A percentile compares a stretch with the other conserved stretches of the same genome.
Conservation (phyloP, 768 basidiomycete species). For the Leccinum obscurum region DNA sequence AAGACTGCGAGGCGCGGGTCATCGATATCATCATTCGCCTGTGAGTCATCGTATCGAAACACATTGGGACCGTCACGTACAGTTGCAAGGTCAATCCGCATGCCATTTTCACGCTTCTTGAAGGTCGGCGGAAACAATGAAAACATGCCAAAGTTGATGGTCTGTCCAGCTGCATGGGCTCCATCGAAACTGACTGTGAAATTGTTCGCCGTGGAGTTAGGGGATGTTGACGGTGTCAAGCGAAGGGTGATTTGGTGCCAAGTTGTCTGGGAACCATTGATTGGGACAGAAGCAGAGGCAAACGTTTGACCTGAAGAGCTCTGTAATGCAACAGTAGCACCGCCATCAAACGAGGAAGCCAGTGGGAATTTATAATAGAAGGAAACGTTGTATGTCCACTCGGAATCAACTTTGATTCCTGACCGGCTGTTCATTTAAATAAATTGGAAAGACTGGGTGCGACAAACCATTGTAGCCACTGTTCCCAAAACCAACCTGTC, state of each 20-base stretch:
- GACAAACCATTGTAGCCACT: slow-evolving; percentile 51
- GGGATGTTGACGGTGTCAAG: slow-evolving; percentile 42
- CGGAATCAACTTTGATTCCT: slow-evolving; percentile 55
- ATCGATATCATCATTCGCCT: not conserved
- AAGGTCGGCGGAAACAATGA: slow-evolving; percentile 33
- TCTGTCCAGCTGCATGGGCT: slow-evolving; percentile 38
- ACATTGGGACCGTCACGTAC: not conserved
- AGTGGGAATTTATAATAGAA: slow-evolving; percentile 57
- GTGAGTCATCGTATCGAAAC: not conserved
- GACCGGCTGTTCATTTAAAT: not conserved
- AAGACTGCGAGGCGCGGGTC: slow-evolving; percentile 34
- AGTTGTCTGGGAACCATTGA: slow-evolving; percentile 42
- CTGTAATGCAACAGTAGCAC: slow-evolving; percentile 45
- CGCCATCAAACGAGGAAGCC: slow-evolving; percentile 39
- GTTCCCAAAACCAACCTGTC: slow-evolving; percentile 54
- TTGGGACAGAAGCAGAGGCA: slow-evolving; percentile 37
- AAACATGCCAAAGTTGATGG: slow-evolving; percentile 56
- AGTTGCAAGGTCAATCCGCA: too few species aligned
- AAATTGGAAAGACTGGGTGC: not conserved
- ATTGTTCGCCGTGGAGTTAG: slow-evolving; percentile 43
- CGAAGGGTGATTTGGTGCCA: slow-evolving; percentile 50
- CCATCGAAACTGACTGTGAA: slow-evolving; percentile 56
- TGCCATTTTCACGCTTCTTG: too few species aligned
- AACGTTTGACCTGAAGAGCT: slow-evolving; percentile 43
- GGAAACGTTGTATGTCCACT: slow-evolving; percentile 56